phyloP scores from a whole-genome alignment of 768 basidiomycete species.

The Xerocomus potaroensis region DNA sequence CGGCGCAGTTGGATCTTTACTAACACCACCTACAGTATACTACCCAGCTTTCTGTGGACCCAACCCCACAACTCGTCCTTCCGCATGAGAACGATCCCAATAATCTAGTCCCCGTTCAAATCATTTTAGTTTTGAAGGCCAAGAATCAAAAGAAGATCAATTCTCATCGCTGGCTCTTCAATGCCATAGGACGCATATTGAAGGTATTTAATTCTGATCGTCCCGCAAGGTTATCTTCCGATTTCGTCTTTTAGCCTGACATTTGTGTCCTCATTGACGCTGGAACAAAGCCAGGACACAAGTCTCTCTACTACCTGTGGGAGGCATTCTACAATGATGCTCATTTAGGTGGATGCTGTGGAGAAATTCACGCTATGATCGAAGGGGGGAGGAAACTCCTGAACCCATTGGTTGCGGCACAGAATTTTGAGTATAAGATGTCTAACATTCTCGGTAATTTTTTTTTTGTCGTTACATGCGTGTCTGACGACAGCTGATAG shows the following conservation, averaged over 20 bases:
- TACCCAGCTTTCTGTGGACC: constrained; percentile 90
- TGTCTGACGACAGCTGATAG: constrained; percentile 33
- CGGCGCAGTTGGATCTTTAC: background rate
- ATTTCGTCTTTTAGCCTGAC: constrained; percentile 58
- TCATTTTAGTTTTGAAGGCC: constrained; percentile 87
- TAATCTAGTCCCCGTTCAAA: constrained; percentile 89
- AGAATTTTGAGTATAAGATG: constrained; percentile 99
- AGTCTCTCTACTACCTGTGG: constrained; percentile 95
- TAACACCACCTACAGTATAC: constrained; percentile 64
- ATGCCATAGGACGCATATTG: constrained; percentile 81
- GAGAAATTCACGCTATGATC: constrained; percentile 97
- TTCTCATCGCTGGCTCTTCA: constrained; percentile 94
- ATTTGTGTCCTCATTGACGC: constrained; percentile 91
- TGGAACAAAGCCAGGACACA: constrained; percentile 95
- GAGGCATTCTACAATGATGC: constrained; percentile 83
- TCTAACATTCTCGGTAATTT: constrained; percentile 83
- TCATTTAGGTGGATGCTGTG: constrained; percentile 83
- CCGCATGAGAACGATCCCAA: constrained; percentile 88
- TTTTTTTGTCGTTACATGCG: background rate
- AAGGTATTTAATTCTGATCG: constrained; percentile 43
- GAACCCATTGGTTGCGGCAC: constrained; percentile 90
- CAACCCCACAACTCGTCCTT: constrained; percentile 85
- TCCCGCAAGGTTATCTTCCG: constrained; percentile 1
- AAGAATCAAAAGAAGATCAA: constrained; percentile 97
- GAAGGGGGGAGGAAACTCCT: constrained; percentile 87